Evolutionary conservation across 768 basidiomycete genomes (phyloP).

Genomic region (Lenzites betulinus): DNA sequence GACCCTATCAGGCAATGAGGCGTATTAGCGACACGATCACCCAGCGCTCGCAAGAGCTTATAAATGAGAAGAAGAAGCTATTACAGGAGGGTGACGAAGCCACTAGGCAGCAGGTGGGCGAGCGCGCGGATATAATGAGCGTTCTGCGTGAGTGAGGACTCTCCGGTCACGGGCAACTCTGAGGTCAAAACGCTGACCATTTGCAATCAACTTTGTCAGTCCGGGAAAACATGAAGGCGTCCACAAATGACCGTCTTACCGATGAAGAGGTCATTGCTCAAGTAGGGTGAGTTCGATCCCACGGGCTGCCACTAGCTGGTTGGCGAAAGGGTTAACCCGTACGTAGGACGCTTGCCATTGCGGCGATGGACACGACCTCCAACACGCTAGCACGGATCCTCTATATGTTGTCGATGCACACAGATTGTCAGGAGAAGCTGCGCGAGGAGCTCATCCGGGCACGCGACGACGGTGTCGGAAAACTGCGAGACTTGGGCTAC

Average conservation of each 20-base stretch:
- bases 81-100: conserved; percentile 38
- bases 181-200: neutral
- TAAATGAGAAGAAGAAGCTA: conserved; percentile 38
- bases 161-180: neutral
- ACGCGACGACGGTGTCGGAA: conserved; percentile 30
- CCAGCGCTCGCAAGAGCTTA: conserved; percentile 36
- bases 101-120: conserved; percentile 34
- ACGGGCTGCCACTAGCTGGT: too few species aligned
- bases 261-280: conserved; percentile 42
- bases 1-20: conserved; percentile 33
- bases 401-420: conserved; percentile 30
- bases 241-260: conserved; percentile 10
- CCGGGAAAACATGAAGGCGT: conserved; percentile 38
- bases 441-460: conserved; percentile 25
- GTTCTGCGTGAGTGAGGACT: conserved; percentile 40
- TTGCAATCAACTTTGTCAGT: conserved; percentile 22
- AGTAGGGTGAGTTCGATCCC: conserved; percentile 26
- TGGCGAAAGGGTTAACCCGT: too few species aligned
- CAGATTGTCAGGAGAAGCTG: conserved; percentile 38
- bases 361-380: conserved; percentile 33
- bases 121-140: conserved; percentile 49
- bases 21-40: conserved; percentile 39
- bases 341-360: conserved; percentile 30
- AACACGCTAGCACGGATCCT: conserved; percentile 24
- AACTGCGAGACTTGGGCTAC: conserved; percentile 29